A percentile compares a stretch with the other conserved stretches of the same genome.
These are phyloP conservation scores for Quercus tomentella DNA, from an alignment of 331 rosid species.

Conservation along the genomic window DNA sequence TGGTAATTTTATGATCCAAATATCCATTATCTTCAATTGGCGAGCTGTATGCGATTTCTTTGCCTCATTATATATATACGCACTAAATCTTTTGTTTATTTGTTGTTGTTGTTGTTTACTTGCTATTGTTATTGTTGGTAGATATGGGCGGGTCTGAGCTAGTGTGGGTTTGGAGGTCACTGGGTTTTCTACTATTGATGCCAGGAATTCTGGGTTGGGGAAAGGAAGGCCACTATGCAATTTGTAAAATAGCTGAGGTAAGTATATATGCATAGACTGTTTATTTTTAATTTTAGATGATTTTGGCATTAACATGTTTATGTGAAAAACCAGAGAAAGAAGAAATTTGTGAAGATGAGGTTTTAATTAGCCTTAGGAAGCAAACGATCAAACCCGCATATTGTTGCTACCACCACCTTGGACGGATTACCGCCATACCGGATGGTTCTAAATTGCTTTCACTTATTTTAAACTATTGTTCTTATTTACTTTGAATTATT, in stretches of 20 bases:
- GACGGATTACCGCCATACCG: too few species aligned
- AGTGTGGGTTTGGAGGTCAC: conserved; percentile 9
- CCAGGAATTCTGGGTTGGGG: conserved; percentile 71
- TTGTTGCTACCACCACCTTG: too few species aligned
- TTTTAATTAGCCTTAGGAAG: not conserved
- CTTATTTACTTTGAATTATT: too few species aligned
- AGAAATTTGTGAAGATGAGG: not conserved
- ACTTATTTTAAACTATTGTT: too few species aligned
- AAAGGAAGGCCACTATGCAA: conserved; percentile 67
- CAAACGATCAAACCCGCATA: not conserved
- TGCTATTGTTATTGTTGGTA: not conserved
- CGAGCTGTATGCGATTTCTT: too few species aligned
- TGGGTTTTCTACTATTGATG: conserved; percentile 37
- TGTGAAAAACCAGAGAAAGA: not conserved
- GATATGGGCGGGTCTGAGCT: conserved; percentile 23
- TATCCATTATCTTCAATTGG: too few species aligned
- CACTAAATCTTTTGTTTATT: not conserved
- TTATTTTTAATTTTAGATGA: not conserved
- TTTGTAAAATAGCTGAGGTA: conserved; percentile 77
- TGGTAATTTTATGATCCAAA: too few species aligned
- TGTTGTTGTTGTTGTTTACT: not conserved
- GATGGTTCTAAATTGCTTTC: too few species aligned
- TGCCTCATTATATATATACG: too few species aligned
- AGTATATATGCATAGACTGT: not conserved
- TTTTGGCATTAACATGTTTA: not conserved